Evolutionary conservation across 805 yeast species (phyloP), one percentile per base, ranked within the genome.

Genomic region (Candida ovalis): DNA sequence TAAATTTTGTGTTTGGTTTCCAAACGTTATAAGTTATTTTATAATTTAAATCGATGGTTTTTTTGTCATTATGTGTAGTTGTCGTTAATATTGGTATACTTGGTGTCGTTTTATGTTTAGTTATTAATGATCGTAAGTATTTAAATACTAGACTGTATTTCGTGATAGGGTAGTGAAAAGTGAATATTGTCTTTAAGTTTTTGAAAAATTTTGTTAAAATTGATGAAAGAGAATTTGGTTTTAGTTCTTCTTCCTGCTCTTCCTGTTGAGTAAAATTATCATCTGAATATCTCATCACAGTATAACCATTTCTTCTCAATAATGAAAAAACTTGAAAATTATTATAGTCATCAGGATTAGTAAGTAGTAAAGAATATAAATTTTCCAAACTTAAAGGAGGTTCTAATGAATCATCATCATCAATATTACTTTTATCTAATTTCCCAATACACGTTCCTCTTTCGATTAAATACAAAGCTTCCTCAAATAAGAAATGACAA

Each of bases 1-100:
- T 82, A 69, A 86, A 91, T 2, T 71, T 66, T 0, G 86, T 75
- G 2, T 75, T 70, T 1, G 98, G 97, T 62, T 87, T 89, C 96
- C 97, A 91, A 2, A 88, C 86, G 57, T 85, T 74, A 57, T 73
- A 90, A 0, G 78, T 70, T 2, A 85, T 67, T 4, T 60, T 47
- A 35, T 49, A 60, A 55, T 38, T 60, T 57, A 44, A 49, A 53
- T 3, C 63, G 53, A 48, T 58, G 63, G 22, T 50, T 47, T 38
- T 23, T 42, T 44, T 1, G 32, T 15, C 9, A 49, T 54, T 12
- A n/a, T 28, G 19, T 35, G 5, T n/a, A 43, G n/a, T n/a, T n/a
- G n/a, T n/a, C n/a, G n/a, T n/a, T n/a, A n/a, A n/a, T n/a, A n/a
- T n/a, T n/a, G n/a, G n/a, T n/a, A n/a, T n/a, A n/a, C n/a, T n/a